A percentile compares a stretch with the other conserved stretches of the same genome.
phyloP scores from a whole-genome alignment of 2,329 filamentous ascomycete species.

The Arthrobotrys entomopaga region DNA sequence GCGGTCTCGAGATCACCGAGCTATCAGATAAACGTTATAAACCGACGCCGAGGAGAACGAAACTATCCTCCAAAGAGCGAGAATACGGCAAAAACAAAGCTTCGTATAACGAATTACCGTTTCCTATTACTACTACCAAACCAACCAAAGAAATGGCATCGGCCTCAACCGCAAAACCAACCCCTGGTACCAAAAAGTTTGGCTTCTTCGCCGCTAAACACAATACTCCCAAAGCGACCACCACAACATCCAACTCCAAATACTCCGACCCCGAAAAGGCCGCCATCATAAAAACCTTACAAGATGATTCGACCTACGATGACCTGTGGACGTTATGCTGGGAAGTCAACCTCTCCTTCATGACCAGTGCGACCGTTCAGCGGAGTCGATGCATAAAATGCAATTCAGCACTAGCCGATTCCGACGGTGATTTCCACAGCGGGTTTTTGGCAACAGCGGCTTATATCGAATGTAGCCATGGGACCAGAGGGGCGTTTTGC shows the following conservation, averaged over 20 bases:
- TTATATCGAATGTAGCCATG: constrained; percentile 34
- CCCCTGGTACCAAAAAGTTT: constrained; percentile 24
- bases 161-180: neutral
- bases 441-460: constrained; percentile 31
- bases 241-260: constrained; percentile 12
- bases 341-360: constrained; percentile 49
- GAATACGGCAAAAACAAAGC: no score
- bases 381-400: constrained; percentile 46
- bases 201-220: constrained; percentile 24
- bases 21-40: no score
- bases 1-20: no score
- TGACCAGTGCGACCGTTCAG: constrained; percentile 31
- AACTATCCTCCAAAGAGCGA: no score
- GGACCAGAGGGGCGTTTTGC: constrained; percentile 27
- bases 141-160: constrained; percentile 3
- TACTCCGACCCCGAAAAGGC: constrained; percentile 48
- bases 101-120: no score
- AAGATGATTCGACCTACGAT: constrained; percentile 49
- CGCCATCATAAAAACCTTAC: constrained; percentile 34
- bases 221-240: neutral
- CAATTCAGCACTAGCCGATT: constrained; percentile 37
- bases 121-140: no score
- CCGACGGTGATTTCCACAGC: constrained; percentile 39
- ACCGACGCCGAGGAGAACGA: no score
- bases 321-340: constrained; percentile 36